A percentile compares a stretch with the other conserved stretches of the same genome.
Evolutionary conservation across 2,329 filamentous ascomycete genomes (phyloP).

Genomic region (Plectosphaerella sp.): DNA sequence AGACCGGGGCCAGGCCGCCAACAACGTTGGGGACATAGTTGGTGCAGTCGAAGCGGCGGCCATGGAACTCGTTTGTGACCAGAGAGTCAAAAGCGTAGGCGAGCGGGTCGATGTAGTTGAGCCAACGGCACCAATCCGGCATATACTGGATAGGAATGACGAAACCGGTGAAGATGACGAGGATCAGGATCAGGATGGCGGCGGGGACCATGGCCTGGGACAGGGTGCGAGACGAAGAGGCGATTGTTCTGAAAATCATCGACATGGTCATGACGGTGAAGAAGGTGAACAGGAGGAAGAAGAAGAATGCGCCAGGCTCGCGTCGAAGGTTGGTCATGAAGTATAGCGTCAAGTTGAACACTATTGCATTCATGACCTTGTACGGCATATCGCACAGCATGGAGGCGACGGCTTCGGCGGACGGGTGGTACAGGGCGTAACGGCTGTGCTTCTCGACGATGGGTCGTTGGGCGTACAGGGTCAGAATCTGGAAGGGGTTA

Average conservation of each 20-base stretch:
- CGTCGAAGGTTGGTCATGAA: slow-evolving; percentile 82
- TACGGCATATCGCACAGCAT: slow-evolving; percentile 85
- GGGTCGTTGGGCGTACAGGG: slow-evolving; percentile 80
- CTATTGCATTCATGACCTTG: slow-evolving; percentile 68
- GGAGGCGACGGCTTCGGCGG: slow-evolving; percentile 79
- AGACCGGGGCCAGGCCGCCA: slow-evolving; percentile 9
- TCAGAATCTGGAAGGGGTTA: slow-evolving; percentile 57
- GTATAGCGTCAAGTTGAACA: slow-evolving; percentile 78
- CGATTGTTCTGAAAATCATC: slow-evolving; percentile 81
- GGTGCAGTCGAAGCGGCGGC: slow-evolving; percentile 52
- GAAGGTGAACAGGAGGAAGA: slow-evolving; percentile 76
- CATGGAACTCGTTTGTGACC: slow-evolving; percentile 78
- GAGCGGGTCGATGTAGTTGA: slow-evolving; percentile 76
- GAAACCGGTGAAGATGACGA: slow-evolving; percentile 70
- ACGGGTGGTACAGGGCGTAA: slow-evolving; percentile 87
- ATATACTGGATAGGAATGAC: slow-evolving; percentile 63
- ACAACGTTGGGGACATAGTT: slow-evolving; percentile 35
- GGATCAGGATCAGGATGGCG: slow-evolving; percentile 57
- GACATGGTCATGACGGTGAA: slow-evolving; percentile 72
- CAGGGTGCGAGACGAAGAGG: slow-evolving; percentile 67
- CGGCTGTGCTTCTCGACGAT: slow-evolving; percentile 88
- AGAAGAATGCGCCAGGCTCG: slow-evolving; percentile 74
- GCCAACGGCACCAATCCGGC: slow-evolving; percentile 77
- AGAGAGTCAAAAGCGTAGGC: slow-evolving; percentile 77
- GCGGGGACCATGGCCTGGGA: slow-evolving; percentile 60